Base-by-base conservation (phyloP, 2,329 filamentous ascomycete genomes). In the Thyridium curvatum region DNA sequence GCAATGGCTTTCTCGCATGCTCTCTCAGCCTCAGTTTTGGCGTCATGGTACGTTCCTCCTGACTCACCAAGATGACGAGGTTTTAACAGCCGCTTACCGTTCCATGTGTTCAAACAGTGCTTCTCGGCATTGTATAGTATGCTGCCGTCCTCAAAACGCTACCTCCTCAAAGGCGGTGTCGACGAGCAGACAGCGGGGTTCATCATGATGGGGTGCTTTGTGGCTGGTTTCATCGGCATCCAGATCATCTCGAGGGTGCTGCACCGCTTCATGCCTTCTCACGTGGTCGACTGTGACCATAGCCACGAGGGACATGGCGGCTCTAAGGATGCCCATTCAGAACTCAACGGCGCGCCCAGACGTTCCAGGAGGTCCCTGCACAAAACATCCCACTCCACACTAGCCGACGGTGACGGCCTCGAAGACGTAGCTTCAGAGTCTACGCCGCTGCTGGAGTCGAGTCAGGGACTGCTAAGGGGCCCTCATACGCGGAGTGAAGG, bases 71-170 rank as follows among this genome's bases (percentile, higher is more conserved):
- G 12, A 9, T 28, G 4, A 30, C 14, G n/a, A 26, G 35, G 2
- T 12, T 34, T 28, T 14, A 28, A 26, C 34, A 18, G 21, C 17
- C 16, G 18, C 28, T 21, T n/a, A 37, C 37, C 33, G 32, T 26
- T 26, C n/a, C 10, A 26, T 26, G 6, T 26, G 21, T 26, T 26
- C 6, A 10, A 30, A 4, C 52, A 95, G 89, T 75, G 95, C 31
- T 96, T 95, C 61, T 95, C 90, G 29, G 82, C 91, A 2, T 65
- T 97, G 21, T 94, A 90, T 60, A 93, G 82, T 61, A 96, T 97
- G 86, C 74, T 97, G 8, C 91, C 91, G 9, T 88, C 86, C 15
- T 82, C 91, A 3, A 89, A 84, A 54, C 71, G 70, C 30, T 95
- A 94, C 54, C 72, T 98, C 4, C 68, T 74, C 42, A 71, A 79